Percentiles rank a stretch among this genome's conserved stretches.
These are phyloP conservation scores for Phtheirospermum japonicum DNA, from an alignment of 257 asterid genomes.

Conservation along the genomic window DNA sequence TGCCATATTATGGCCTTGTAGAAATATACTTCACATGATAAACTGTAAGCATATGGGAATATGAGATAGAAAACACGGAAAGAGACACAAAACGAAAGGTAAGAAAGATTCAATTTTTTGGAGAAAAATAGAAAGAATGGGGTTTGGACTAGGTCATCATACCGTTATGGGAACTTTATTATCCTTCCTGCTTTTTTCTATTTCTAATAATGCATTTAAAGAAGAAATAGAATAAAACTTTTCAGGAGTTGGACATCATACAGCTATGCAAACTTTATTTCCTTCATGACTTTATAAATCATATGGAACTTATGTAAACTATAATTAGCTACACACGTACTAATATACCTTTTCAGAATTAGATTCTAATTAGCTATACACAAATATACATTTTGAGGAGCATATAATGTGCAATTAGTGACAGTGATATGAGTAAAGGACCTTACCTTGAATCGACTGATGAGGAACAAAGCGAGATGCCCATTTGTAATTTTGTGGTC, in stretches of 20 bases:
- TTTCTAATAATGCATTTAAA: background rate
- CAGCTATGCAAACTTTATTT: background rate
- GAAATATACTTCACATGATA: background rate
- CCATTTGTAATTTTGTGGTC: slow-evolving; percentile 81
- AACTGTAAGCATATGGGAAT: background rate
- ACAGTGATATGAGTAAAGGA: slow-evolving; percentile 11
- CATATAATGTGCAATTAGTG: slow-evolving; percentile 17
- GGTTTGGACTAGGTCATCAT: background rate
- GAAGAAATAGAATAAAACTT: background rate
- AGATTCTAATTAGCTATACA: background rate
- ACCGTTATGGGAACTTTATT: background rate
- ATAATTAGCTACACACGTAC: too few relatives aligned
- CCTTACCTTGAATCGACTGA: slow-evolving; percentile 80
- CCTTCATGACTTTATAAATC: background rate
- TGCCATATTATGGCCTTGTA: background rate
- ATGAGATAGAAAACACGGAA: background rate
- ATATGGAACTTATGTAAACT: background rate
- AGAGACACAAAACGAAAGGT: too few relatives aligned
- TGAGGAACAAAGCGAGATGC: slow-evolving; percentile 65
- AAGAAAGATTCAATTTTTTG: too few relatives aligned
- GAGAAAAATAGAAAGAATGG: too few relatives aligned
- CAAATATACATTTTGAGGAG: slow-evolving; percentile 13
- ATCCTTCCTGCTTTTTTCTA: background rate
- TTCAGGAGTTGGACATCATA: background rate
- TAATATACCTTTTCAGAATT: slow-evolving; percentile 9